Base-by-base conservation (phyloP, 1,284 basidiomycete genomes). In the Ustilago shanxiensis region DNA sequence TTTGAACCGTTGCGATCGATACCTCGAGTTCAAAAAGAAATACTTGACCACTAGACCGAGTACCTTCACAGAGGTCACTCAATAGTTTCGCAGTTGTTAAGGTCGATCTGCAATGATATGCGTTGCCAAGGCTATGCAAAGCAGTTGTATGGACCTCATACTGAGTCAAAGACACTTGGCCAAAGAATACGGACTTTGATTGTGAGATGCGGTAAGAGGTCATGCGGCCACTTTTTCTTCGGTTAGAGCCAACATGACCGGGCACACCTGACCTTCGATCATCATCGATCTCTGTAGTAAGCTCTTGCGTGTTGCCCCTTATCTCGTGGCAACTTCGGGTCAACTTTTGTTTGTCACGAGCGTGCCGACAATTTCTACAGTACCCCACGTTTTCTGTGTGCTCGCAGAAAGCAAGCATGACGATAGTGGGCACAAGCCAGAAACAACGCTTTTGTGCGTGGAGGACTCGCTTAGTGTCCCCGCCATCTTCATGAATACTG, bases 311-410 rank as follows among this genome's bases (percentile, higher is more conserved):
- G n/a, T n/a, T 39, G 37, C 37, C 37, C 37, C 14, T 44, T 4
- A 22, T 2, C 41, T 44, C 41, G 18, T 44, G 41, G n/a, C 41
- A n/a, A n/a, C 20, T n/a, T n/a, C 41, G 41, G 41, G 20, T 44
- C 41, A 44, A 44, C 41, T 49, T 28, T 8, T 45, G 44, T 45
- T 45, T 22, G 44, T 45, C 44, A n/a, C 44, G 22, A 45, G 44
- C 11, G 44, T 20, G 22, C 44, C 44, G 13, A 14, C 35, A 37
- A 16, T 37, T 9, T 45, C 16, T n/a, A n/a, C n/a, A n/a, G n/a
- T n/a, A 7, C 44, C 44, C 44, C n/a, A n/a, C 18, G 22, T 45
- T 45, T n/a, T 45, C 44, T n/a, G 2, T n/a, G 6, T 33, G 6
- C 11, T 33, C n/a, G 44, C n/a, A n/a, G 44, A 3, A 6, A 20